Percentiles rank a stretch among this genome's conserved stretches.
Evolutionary conservation across 352 stramenopile genomes (phyloP).

Genomic region (Blastocystis sp.): DNA sequence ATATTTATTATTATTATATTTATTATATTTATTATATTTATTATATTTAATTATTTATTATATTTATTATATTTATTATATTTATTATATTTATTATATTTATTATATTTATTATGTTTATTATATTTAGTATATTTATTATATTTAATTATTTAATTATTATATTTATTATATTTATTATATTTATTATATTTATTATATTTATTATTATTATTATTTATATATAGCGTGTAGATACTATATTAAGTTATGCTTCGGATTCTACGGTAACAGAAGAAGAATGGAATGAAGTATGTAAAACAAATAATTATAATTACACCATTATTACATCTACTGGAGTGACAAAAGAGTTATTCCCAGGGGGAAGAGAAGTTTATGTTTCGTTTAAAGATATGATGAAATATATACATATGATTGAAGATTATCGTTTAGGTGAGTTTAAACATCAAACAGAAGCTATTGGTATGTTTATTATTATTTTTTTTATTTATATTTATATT

Average conservation of each 20-base stretch:
- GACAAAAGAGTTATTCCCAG: conserved; percentile 33
- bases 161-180: too few species aligned
- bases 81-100: too few species aligned
- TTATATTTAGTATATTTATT: too few species aligned
- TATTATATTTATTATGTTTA: too few species aligned
- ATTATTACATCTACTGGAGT: conserved; percentile 8
- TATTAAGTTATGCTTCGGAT: neutral
- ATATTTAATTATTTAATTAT: too few species aligned
- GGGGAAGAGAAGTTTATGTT: conserved; percentile 22
- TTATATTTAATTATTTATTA: too few species aligned
- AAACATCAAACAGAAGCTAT: conserved; percentile 44
- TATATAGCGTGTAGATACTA: conserved; percentile 7
- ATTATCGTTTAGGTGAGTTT: conserved; percentile 36
- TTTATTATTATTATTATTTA: neutral
- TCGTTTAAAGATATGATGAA: conserved; percentile 29
- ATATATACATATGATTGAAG: conserved; percentile 33
- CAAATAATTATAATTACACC: conserved; percentile 37
- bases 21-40: too few species aligned
- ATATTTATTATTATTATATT: too few species aligned
- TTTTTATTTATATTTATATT: too few species aligned
- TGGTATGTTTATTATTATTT: conserved; percentile 31
- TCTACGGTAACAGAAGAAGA: conserved; percentile 2
- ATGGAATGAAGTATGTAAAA: conserved; percentile 3
- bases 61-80: too few species aligned
- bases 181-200: too few species aligned